phyloP scores from a whole-genome alignment of 495 filamentous ascomycete genomes.

The Trichocladium antarcticum region DNA sequence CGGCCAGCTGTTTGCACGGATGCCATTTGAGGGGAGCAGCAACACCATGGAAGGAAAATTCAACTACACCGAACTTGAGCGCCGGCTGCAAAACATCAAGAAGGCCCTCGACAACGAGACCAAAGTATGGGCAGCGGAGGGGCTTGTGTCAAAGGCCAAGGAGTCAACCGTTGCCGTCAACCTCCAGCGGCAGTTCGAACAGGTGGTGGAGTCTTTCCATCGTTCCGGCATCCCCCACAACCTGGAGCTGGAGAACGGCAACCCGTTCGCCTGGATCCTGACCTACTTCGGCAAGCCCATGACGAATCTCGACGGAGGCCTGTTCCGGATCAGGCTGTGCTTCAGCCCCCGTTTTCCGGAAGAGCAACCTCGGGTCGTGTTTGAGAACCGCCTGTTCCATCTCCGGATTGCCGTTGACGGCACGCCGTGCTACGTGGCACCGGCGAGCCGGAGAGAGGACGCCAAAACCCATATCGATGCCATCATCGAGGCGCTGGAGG shows the following conservation, averaged over 20 bases:
- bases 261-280: constrained; percentile 54
- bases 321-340: constrained; percentile 68
- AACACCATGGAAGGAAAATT: constrained; percentile 87
- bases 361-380: constrained; percentile 77
- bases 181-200: constrained; percentile 72
- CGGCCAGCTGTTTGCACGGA: constrained; percentile 52
- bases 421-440: constrained; percentile 71
- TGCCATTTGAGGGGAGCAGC: constrained; percentile 72
- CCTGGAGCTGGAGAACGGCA: constrained; percentile 59
- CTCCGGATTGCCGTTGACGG: constrained; percentile 72
- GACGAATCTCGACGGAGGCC: constrained; percentile 85
- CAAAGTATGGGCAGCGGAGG: constrained; percentile 57
- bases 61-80: constrained; percentile 64
- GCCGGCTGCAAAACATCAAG: constrained; percentile 55
- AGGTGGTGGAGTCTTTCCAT: constrained; percentile 64
- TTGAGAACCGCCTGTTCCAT: constrained; percentile 77
- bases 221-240: constrained; percentile 57
- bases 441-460: constrained; percentile 53
- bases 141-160: constrained; percentile 48
- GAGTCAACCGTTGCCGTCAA: constrained; percentile 69
- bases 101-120: constrained; percentile 61
- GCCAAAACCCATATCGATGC: constrained; percentile 75
- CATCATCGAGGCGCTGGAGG: constrained; percentile 72
- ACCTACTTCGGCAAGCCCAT: constrained; percentile 87
- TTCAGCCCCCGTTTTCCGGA: constrained; percentile 85